Conservation (phyloP, 1,284 basidiomycete genomes). For the Cryptococcus sp. region DNA sequence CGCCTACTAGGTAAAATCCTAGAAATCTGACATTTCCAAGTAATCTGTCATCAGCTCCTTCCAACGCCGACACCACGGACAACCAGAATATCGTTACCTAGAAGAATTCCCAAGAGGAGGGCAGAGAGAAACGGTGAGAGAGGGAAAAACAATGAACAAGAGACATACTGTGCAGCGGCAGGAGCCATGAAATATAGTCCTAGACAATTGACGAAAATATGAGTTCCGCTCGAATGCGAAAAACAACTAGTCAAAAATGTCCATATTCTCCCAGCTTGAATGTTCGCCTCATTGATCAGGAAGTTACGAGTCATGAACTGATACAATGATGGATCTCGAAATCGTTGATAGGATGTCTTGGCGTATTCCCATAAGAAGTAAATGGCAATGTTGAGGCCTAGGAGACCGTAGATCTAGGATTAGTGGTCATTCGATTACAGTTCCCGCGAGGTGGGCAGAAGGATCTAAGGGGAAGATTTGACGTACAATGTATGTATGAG, state of each 20-base stretch:
- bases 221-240: slow-evolving; percentile 61
- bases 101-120: no score
- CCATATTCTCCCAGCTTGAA: slow-evolving; percentile 69
- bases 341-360: slow-evolving; percentile 30
- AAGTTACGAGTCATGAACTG: slow-evolving; percentile 68
- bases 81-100: no score
- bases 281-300: slow-evolving; percentile 56
- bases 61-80: not conserved
- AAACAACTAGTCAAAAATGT: slow-evolving; percentile 70
- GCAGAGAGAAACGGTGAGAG: not conserved
- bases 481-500: slow-evolving; percentile 7
- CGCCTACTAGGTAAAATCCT: slow-evolving; percentile 47
- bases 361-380: slow-evolving; percentile 47
- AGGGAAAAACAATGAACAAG: slow-evolving; percentile 20
- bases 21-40: slow-evolving; percentile 2
- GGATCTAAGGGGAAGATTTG: not conserved
- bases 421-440: not conserved
- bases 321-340: slow-evolving; percentile 54
- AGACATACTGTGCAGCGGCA: slow-evolving; percentile 55
- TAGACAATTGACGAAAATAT: slow-evolving; percentile 74
- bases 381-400: slow-evolving; percentile 40
- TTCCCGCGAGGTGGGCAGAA: not conserved
- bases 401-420: slow-evolving; percentile 37
- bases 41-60: not conserved
- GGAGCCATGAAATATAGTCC: slow-evolving; percentile 76